These are phyloP conservation scores for Wickerhamiella sergipiensis DNA, from an alignment of 805 yeast genomes.

Conservation along the genomic window DNA sequence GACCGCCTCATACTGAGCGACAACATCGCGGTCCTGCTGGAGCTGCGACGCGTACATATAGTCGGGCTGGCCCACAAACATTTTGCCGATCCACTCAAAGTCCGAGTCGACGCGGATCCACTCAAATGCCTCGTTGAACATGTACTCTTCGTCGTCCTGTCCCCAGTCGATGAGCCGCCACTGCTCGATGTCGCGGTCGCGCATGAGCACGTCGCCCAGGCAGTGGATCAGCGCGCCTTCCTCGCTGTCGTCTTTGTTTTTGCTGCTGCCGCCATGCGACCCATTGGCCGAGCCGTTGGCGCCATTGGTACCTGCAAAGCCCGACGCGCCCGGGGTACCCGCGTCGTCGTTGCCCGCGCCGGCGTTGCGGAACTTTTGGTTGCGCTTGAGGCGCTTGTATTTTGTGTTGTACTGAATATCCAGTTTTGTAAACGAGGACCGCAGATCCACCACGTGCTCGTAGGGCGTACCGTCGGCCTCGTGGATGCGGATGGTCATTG, in stretches of 20 bases:
- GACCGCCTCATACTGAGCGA: conserved; percentile 83
- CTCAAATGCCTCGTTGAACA: conserved; percentile 79
- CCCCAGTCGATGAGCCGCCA: conserved; percentile 70
- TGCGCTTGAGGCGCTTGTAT: conserved; percentile 66
- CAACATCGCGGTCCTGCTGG: conserved; percentile 90
- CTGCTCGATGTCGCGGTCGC: conserved; percentile 42
- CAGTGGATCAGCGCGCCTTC: conserved; percentile 32
- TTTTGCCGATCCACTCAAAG: conserved; percentile 85
- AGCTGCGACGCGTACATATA: conserved; percentile 90
- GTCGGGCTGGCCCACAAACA: conserved; percentile 77
- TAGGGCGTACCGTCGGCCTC: conserved; percentile 98
- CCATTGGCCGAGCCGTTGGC: conserved; percentile 16
- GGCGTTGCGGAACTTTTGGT: conserved; percentile 30
- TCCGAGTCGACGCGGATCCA: conserved; percentile 98
- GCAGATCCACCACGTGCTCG: conserved; percentile 88
- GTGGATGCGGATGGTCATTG: conserved; percentile 92
- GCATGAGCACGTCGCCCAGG: conserved; percentile 64
- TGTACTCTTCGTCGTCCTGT: conserved; percentile 51
- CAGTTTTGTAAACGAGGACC: conserved; percentile 69
- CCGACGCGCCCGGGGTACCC: conserved; percentile 10
- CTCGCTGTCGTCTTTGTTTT: conserved; percentile 24
- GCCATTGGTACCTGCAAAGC: conserved; percentile 16
- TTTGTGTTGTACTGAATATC: conserved; percentile 94
- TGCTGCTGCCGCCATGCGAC: conserved; percentile 1
- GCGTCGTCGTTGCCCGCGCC: conserved; percentile 15